phyloP scores from a whole-genome alignment of 2,329 filamentous ascomycete species.

The Sporothrix dimorphospora region DNA sequence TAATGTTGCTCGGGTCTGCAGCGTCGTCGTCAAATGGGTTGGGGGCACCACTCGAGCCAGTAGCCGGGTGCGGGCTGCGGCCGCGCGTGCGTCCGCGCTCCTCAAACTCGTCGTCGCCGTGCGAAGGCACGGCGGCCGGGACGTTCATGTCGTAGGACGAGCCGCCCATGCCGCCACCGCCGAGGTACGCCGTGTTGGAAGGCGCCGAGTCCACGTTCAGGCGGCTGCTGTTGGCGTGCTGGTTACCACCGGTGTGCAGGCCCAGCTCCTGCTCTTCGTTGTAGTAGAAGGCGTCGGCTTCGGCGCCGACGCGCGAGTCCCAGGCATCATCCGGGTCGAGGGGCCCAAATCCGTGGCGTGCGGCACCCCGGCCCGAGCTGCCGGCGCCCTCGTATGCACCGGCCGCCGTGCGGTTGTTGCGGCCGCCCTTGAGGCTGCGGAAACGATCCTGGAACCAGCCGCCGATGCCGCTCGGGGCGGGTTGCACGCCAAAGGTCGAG shows the following conservation, averaged over 20 bases:
- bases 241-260: slow-evolving; percentile 42
- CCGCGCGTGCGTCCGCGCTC: slow-evolving; percentile 50
- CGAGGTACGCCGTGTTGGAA: slow-evolving; percentile 31
- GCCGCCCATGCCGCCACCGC: slow-evolving; percentile 35
- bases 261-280: slow-evolving; percentile 74
- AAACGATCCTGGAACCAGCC: slow-evolving; percentile 75
- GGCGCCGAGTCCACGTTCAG: slow-evolving; percentile 9
- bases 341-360: slow-evolving; percentile 52
- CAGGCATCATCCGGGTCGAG: slow-evolving; percentile 85
- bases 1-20: slow-evolving; percentile 62
- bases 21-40: slow-evolving; percentile 71
- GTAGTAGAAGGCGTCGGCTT: slow-evolving; percentile 67
- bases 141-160: slow-evolving; percentile 56
- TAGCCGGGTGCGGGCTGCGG: slow-evolving; percentile 41
- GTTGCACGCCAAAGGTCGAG: slow-evolving; percentile 52
- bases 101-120: slow-evolving; percentile 37
- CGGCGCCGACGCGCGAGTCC: slow-evolving; percentile 77
- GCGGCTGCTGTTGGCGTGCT: slow-evolving; percentile 37
- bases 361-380: slow-evolving; percentile 44
- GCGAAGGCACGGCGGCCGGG: slow-evolving; percentile 37
- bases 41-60: slow-evolving; percentile 31
- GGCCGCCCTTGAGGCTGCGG: slow-evolving; percentile 60
- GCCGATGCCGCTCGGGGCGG: slow-evolving; percentile 64
- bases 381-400: slow-evolving; percentile 70
- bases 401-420: slow-evolving; percentile 65